Conservation (phyloP, 345 rosid genomes). For the Bretschneidera sinensis region DNA sequence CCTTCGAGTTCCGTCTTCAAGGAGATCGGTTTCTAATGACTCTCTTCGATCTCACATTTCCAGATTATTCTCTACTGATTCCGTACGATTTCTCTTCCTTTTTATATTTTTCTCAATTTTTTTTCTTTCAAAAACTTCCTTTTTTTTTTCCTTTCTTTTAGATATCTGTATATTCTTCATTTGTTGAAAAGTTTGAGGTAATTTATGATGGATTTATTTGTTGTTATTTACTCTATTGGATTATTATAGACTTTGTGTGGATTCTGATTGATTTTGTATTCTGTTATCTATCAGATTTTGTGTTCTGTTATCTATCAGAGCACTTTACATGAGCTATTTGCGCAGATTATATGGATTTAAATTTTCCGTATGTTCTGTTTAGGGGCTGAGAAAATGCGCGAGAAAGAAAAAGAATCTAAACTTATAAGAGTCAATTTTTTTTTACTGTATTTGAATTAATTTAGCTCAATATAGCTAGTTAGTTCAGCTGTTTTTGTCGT, state of each 20-base stretch:
- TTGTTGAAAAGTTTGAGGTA: not conserved
- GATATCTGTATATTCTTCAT: too few relatives aligned
- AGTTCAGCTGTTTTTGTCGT: not conserved
- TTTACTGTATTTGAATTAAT: too few relatives aligned
- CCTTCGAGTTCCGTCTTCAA: conserved; percentile 57
- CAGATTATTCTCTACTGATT: conserved; percentile 62
- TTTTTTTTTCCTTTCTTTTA: not conserved
- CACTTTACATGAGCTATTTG: not conserved
- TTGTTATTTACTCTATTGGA: not conserved
- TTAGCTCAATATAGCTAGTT: not conserved
- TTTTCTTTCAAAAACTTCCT: not conserved
- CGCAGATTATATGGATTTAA: not conserved
- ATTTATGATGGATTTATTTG: not conserved
- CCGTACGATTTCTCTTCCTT: conserved; percentile 44
- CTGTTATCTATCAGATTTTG: not conserved
- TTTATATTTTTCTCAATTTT: not conserved
- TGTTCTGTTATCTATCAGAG: not conserved
- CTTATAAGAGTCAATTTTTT: not conserved
- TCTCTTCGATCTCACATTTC: conserved; percentile 59
- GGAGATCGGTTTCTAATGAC: conserved; percentile 41
- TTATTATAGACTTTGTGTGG: not conserved
- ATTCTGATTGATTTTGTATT: conserved; percentile 10
- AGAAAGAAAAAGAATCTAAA: not conserved
- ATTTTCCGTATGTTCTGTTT: not conserved
- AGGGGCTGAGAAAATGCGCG: conserved; percentile 6